phyloP scores from a whole-genome alignment of 108 stramenopile species.

The Discostella pseudostelligera region DNA sequence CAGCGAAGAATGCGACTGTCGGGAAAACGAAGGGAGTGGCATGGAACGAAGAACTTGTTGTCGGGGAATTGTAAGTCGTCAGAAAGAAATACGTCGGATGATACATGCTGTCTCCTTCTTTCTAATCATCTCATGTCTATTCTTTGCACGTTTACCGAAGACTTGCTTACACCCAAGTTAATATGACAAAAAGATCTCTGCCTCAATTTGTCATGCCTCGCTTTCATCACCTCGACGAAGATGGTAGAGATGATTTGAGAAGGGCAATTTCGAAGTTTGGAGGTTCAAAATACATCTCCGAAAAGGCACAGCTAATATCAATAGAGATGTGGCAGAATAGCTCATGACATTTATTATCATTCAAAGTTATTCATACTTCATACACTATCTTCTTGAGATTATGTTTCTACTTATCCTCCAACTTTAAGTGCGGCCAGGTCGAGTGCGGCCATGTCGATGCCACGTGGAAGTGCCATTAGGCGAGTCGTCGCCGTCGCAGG shows the following conservation, averaged over 20 bases:
- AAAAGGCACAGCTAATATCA: constrained; percentile 1
- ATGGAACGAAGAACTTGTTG: constrained; percentile 27
- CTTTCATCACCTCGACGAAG: constrained; percentile 28
- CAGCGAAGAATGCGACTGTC: not conserved
- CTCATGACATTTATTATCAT: too few species aligned
- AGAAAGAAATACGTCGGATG: too few species aligned
- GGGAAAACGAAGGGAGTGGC: constrained; percentile 21
- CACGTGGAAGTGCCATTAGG: too few species aligned
- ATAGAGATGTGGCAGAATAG: too few species aligned
- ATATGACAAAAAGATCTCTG: constrained; percentile 33
- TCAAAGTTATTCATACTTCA: too few species aligned
- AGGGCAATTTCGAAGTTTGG: constrained; percentile 30
- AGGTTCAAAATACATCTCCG: not conserved
- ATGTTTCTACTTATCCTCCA: too few species aligned
- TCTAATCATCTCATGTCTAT: not conserved
- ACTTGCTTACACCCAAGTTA: constrained; percentile 15
- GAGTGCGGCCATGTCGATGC: too few species aligned
- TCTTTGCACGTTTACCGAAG: constrained; percentile 9
- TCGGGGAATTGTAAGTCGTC: constrained; percentile 31
- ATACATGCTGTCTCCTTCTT: not conserved
- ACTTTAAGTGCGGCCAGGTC: too few species aligned
- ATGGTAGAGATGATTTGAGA: constrained; percentile 22
- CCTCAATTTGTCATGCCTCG: constrained; percentile 20
- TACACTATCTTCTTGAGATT: too few species aligned
- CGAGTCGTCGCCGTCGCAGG: too few species aligned